These are phyloP conservation scores for Monosporozyma siamensis DNA, from an alignment of 805 yeast genomes.

Conservation along the genomic window DNA sequence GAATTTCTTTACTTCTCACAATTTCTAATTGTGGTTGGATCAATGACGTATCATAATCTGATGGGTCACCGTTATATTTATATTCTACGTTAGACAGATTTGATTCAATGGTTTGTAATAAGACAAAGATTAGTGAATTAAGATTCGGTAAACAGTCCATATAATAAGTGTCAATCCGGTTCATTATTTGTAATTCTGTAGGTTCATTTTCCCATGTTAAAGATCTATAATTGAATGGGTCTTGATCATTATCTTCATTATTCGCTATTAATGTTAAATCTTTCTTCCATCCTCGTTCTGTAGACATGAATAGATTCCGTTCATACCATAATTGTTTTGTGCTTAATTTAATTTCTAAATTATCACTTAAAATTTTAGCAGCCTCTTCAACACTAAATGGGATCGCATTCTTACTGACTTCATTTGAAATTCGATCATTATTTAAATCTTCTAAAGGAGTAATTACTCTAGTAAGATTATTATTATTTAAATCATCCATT, in stretches of 20 bases:
- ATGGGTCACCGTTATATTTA: slow-evolving; percentile 10
- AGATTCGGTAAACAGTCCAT: slow-evolving; percentile 41
- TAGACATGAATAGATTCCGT: slow-evolving; percentile 57
- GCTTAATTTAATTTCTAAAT: slow-evolving; percentile 59
- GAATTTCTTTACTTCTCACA: slow-evolving; percentile 49
- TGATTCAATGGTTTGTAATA: slow-evolving; percentile 54
- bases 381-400: slow-evolving; percentile 81
- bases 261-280: neutral
- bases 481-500: slow-evolving; percentile 30
- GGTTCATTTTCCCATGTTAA: slow-evolving; percentile 13
- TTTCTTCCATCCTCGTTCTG: slow-evolving; percentile 55
- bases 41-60: slow-evolving; percentile 2
- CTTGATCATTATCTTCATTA: slow-evolving; percentile 2
- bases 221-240: slow-evolving; percentile 27
- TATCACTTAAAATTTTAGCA: slow-evolving; percentile 49
- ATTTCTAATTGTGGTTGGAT: slow-evolving; percentile 39
- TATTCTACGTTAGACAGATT: slow-evolving; percentile 30
- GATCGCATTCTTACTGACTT: neutral
- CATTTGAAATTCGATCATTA: slow-evolving; percentile 24
- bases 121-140: slow-evolving; percentile 53
- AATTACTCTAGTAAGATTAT: neutral
- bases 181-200: slow-evolving; percentile 30
- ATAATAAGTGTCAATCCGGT: slow-evolving; percentile 56
- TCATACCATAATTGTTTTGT: slow-evolving; percentile 64
- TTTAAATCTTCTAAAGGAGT: slow-evolving; percentile 9